phyloP scores from a whole-genome alignment of 2,329 filamentous ascomycete genomes.

The Alternaria sp. region DNA sequence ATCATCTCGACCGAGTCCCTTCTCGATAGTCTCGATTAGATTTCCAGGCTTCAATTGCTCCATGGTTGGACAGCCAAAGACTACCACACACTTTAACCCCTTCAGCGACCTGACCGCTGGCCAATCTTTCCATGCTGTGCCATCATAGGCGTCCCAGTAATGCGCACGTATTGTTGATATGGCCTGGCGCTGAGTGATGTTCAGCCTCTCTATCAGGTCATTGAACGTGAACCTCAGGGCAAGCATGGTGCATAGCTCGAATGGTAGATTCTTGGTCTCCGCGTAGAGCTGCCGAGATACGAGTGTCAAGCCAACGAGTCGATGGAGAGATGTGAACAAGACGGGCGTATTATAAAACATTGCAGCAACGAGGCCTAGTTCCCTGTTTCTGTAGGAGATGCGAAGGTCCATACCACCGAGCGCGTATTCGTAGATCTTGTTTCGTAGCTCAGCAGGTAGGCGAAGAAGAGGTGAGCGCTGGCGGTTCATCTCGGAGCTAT shows the following conservation, averaged over 20 bases:
- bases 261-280: not conserved
- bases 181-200: not conserved
- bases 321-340: not conserved
- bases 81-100: not conserved
- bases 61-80: not conserved
- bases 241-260: not conserved
- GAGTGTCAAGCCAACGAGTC: not conserved
- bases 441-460: not conserved
- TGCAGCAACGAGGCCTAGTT: fast-evolving
- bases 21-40: not conserved
- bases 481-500: not conserved
- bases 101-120: not conserved
- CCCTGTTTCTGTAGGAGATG: not conserved
- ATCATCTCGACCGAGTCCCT: not conserved
- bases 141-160: not conserved
- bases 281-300: not conserved
- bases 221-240: not conserved
- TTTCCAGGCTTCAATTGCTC: too few species aligned
- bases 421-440: not conserved
- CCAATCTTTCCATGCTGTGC: not conserved
- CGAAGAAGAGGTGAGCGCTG: not conserved
- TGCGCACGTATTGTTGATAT: not conserved
- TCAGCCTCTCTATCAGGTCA: not conserved
- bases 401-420: not conserved
- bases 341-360: not conserved